A percentile compares a stretch with the other conserved stretches of the same genome.
phyloP scores from a whole-genome alignment of 768 basidiomycete species.

The Leccinum subtestaceum region DNA sequence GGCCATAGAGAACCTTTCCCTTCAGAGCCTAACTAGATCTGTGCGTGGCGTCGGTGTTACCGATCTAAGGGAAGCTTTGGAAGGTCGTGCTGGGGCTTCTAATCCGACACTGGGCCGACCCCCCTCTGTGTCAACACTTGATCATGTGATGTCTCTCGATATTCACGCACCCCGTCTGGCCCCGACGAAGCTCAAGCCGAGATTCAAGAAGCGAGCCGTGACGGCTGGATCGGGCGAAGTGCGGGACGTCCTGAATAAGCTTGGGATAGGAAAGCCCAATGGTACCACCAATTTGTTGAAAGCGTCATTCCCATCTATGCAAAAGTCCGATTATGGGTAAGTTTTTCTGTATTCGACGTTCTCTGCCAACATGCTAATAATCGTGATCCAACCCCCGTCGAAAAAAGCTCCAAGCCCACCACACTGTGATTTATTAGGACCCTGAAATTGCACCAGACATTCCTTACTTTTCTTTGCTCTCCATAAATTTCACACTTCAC shows the following conservation, averaged over 20 bases:
- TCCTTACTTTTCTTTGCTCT: conserved; percentile 10
- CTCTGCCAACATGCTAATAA: conserved; percentile 3
- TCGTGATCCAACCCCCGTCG: not conserved
- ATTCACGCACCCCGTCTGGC: conserved; percentile 40
- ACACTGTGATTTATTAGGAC: conserved; percentile 6
- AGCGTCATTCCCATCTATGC: conserved; percentile 63
- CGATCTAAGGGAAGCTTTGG: conserved; percentile 84
- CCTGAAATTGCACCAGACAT: conserved; percentile 13
- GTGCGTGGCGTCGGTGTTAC: conserved; percentile 81
- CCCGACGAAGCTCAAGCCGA: conserved; percentile 53
- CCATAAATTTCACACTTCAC: not conserved
- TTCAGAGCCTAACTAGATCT: conserved; percentile 79
- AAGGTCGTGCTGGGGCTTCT: conserved; percentile 81
- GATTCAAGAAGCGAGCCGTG: conserved; percentile 49
- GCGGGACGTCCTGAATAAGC: conserved; percentile 72
- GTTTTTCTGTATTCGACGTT: conserved; percentile 10
- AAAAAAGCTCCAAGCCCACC: conserved; percentile 17
- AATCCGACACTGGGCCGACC: conserved; percentile 67
- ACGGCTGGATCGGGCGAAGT: conserved; percentile 66
- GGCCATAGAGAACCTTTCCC: conserved; percentile 87
- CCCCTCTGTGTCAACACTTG: conserved; percentile 75
- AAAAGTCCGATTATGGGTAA: conserved; percentile 44
- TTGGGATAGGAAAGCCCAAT: conserved; percentile 78
- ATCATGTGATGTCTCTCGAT: conserved; percentile 55
- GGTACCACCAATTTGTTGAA: conserved; percentile 60